Evolutionary conservation across 805 yeast species (phyloP).

Genomic region (Sugiyamaella lignohabitans): DNA sequence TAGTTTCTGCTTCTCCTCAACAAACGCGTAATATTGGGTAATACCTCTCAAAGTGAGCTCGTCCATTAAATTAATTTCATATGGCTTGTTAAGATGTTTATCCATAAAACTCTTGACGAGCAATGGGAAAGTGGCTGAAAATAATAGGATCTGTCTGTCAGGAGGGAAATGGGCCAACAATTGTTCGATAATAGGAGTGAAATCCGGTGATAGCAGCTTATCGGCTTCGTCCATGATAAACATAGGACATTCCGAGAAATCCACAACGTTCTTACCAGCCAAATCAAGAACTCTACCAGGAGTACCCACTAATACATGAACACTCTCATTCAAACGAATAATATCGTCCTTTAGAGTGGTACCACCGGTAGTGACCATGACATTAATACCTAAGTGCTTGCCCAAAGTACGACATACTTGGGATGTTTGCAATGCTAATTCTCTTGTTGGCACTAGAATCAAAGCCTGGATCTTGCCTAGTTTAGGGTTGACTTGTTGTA

Average conservation of each 20-base stretch:
- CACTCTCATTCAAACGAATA: slow-evolving; percentile 84
- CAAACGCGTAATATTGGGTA: slow-evolving; percentile 97
- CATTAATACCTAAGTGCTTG: slow-evolving; percentile 83
- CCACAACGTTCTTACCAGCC: slow-evolving; percentile 82
- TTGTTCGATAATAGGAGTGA: slow-evolving; percentile 79
- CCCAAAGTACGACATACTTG: slow-evolving; percentile 96
- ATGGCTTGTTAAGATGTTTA: slow-evolving; percentile 80
- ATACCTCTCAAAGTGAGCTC: slow-evolving; percentile 94
- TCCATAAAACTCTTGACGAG: slow-evolving; percentile 92
- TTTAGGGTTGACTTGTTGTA: slow-evolving; percentile 84
- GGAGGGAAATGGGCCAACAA: slow-evolving; percentile 74
- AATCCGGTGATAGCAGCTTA: slow-evolving; percentile 88
- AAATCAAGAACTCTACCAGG: slow-evolving; percentile 96
- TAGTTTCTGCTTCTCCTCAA: slow-evolving; percentile 91
- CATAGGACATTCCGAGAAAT: slow-evolving; percentile 75
- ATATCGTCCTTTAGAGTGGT: slow-evolving; percentile 92
- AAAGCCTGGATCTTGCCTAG: slow-evolving; percentile 81
- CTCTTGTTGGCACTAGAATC: slow-evolving; percentile 95
- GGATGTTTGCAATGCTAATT: slow-evolving; percentile 93
- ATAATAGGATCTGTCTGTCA: slow-evolving; percentile 76
- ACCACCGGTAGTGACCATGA: slow-evolving; percentile 99
- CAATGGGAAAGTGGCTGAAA: slow-evolving; percentile 94
- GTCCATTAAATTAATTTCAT: slow-evolving; percentile 95
- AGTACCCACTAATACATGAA: slow-evolving; percentile 92
- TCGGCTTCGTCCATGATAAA: slow-evolving; percentile 99